phyloP scores from a whole-genome alignment of 1,284 basidiomycete species.

The Omphalotus olearius region DNA sequence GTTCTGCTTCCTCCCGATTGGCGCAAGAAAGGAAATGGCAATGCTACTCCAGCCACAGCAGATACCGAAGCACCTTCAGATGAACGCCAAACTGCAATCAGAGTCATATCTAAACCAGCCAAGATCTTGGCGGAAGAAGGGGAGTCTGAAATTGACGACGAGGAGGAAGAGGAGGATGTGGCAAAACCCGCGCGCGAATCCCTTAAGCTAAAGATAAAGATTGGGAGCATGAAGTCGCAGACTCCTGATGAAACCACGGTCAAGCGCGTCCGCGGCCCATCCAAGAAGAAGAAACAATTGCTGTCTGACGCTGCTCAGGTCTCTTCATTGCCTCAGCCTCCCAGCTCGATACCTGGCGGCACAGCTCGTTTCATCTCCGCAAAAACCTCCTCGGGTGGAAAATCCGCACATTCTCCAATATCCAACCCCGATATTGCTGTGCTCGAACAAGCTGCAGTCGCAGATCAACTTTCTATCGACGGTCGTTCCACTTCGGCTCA shows the following conservation, averaged over 20 bases:
- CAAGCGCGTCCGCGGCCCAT: background rate
- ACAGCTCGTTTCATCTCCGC: background rate
- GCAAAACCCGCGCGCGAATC: constrained; percentile 21
- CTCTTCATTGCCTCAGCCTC: background rate
- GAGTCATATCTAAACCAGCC: too few species aligned
- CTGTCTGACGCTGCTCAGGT: background rate
- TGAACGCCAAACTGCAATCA: too few species aligned
- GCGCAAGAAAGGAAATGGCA: too few species aligned
- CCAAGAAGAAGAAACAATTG: constrained; percentile 2
- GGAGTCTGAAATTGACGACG: constrained; percentile 10
- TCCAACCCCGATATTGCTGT: constrained; percentile 21
- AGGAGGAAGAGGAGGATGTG: constrained; percentile 2
- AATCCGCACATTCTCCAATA: constrained; percentile 17
- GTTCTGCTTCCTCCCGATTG: constrained; percentile 66
- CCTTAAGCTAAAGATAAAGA: constrained; percentile 37
- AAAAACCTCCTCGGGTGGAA: background rate
- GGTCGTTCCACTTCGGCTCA: background rate
- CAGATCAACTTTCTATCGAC: background rate
- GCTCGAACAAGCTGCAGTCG: background rate
- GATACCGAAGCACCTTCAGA: too few species aligned
- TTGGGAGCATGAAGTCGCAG: background rate
- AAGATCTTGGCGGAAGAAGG: background rate
- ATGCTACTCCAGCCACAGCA: too few species aligned
- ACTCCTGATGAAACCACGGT: background rate
- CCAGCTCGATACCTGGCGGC: background rate